phyloP scores from a whole-genome alignment of 176 grass and related monocot genomes.

The Chloris gayana region DNA sequence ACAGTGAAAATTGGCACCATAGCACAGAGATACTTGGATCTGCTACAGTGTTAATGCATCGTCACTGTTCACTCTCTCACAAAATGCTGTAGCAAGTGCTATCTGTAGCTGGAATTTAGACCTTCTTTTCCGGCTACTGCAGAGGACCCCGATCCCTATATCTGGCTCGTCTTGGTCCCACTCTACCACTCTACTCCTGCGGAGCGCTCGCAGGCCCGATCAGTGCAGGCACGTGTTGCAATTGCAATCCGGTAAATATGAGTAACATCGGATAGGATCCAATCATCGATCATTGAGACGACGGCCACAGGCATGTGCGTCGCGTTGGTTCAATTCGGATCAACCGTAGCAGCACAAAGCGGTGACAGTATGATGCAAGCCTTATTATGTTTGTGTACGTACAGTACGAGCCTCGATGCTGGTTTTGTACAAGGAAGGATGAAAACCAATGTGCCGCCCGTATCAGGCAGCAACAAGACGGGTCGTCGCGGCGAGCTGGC shows the following conservation, averaged over 20 bases:
- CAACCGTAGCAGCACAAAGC: neutral
- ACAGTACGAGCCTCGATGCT: too few relatives aligned
- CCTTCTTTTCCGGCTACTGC: too few relatives aligned
- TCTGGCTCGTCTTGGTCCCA: too few relatives aligned
- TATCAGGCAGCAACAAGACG: neutral
- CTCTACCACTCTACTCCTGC: slow-evolving; percentile 29
- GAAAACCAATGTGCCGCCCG: neutral
- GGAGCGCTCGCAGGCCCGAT: neutral
- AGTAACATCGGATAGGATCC: neutral
- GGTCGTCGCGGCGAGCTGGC: neutral
- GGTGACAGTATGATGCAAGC: neutral
- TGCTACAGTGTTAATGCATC: too few relatives aligned
- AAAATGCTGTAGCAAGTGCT: too few relatives aligned
- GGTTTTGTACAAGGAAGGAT: neutral
- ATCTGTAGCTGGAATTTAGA: too few relatives aligned
- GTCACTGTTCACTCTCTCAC: too few relatives aligned
- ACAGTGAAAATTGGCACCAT: too few relatives aligned
- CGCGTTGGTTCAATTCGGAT: neutral
- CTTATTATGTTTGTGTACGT: neutral
- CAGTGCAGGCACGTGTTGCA: slow-evolving; percentile 2
- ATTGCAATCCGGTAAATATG: neutral
- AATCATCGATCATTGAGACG: neutral
- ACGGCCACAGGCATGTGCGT: neutral
- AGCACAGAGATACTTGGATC: too few relatives aligned
- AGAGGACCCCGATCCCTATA: too few relatives aligned